A percentile compares a stretch with the other conserved stretches of the same genome.
phyloP scores from a whole-genome alignment of 208 protist species.

The Crithidia sp. region DNA sequence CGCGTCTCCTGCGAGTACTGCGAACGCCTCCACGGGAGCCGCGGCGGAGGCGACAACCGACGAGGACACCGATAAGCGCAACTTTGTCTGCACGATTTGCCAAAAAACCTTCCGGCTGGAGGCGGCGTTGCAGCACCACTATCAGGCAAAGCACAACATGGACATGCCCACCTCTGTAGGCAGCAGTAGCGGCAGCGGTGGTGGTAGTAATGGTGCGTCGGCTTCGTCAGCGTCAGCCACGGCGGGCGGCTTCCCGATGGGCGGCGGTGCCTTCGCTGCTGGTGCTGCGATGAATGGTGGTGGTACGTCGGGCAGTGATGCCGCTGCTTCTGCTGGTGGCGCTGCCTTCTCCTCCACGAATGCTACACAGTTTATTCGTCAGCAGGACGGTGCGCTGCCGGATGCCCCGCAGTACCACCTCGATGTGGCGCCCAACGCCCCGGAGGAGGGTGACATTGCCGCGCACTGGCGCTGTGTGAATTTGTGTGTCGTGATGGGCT shows the following conservation, averaged over 20 bases:
- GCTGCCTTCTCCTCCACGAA: neutral
- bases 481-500: slow-evolving; percentile 77
- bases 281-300: neutral
- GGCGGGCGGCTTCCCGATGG: neutral
- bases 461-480: slow-evolving; percentile 90
- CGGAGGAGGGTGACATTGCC: slow-evolving; percentile 84
- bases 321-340: neutral
- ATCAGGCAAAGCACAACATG: slow-evolving; percentile 91
- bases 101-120: slow-evolving; percentile 90
- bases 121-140: slow-evolving; percentile 89
- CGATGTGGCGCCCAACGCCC: slow-evolving; percentile 85
- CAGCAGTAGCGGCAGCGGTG: slow-evolving; percentile 5
- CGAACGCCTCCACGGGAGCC: neutral
- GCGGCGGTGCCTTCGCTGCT: neutral
- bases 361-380: slow-evolving; percentile 56
- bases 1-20: neutral
- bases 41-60: slow-evolving; percentile 14
- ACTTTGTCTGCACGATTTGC: slow-evolving; percentile 88
- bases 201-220: neutral
- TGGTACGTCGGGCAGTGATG: slow-evolving; percentile 3
- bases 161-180: slow-evolving; percentile 51
- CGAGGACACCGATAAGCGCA: slow-evolving; percentile 53
- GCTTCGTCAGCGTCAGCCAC: neutral
- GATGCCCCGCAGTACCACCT: slow-evolving; percentile 83
- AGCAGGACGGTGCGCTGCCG: slow-evolving; percentile 63